These are phyloP conservation scores for Cladophialophora yegresii DNA, from an alignment of 2,329 filamentous ascomycete species.

Conservation along the genomic window DNA sequence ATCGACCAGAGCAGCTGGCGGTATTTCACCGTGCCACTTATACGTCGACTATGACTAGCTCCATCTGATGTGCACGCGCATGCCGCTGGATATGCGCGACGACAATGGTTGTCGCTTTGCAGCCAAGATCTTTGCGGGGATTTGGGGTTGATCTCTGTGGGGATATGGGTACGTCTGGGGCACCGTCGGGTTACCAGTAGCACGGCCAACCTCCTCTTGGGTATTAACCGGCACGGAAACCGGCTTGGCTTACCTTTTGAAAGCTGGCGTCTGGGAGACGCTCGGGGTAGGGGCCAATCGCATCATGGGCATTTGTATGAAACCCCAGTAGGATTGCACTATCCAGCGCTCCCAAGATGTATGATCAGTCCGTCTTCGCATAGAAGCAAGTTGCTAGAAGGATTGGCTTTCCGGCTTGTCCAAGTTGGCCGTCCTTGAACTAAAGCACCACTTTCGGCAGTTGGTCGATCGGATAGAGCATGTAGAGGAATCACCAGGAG, in stretches of 20 bases:
- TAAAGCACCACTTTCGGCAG: constrained; percentile 9
- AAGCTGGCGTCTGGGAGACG: background rate
- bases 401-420: background rate
- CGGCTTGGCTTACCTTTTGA: constrained; percentile 1
- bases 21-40: constrained; percentile 14
- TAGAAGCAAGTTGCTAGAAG: background rate
- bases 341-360: background rate
- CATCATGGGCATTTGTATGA: background rate
- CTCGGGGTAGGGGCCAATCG: constrained; percentile 4
- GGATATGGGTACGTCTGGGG: constrained; percentile 4
- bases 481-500: background rate
- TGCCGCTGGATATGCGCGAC: constrained; percentile 1
- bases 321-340: background rate
- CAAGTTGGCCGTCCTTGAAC: background rate
- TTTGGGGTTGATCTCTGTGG: constrained; percentile 14
- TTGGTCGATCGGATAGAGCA: background rate
- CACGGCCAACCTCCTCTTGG: background rate
- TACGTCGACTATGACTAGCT: constrained; percentile 4
- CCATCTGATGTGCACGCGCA: background rate
- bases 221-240: constrained; percentile 1
- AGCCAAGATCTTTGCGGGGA: constrained; percentile 13
- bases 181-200: background rate
- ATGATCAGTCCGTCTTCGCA: background rate
- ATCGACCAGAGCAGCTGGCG: constrained; percentile 12
- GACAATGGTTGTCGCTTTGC: background rate